Percentiles rank a stretch among this genome's conserved stretches.
These are phyloP conservation scores for Maudiozyma pseudohumilis DNA, from an alignment of 805 yeast species.

Conservation along the genomic window DNA sequence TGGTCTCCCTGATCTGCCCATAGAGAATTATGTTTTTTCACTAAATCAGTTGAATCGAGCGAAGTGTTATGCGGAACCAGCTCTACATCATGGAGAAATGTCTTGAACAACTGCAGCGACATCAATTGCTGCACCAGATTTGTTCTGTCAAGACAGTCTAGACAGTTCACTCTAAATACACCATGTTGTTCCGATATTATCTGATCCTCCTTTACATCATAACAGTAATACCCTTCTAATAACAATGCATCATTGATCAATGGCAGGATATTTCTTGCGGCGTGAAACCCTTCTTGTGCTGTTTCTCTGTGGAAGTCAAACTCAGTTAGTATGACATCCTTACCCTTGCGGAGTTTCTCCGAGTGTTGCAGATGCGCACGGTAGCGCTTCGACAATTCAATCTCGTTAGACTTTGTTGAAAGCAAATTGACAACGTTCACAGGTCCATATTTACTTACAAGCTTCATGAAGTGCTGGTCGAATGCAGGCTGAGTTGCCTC, in stretches of 20 bases:
- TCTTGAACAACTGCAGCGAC: slow-evolving; percentile 56
- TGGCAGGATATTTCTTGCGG: slow-evolving; percentile 63
- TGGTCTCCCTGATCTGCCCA: slow-evolving; percentile 99
- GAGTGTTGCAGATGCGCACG: slow-evolving; percentile 44
- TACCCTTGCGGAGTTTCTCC: slow-evolving; percentile 19
- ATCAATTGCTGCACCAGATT: slow-evolving; percentile 80
- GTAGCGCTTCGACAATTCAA: slow-evolving; percentile 58
- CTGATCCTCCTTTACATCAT: slow-evolving; percentile 46
- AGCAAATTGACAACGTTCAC: slow-evolving; percentile 79
- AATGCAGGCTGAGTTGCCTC: slow-evolving; percentile 92
- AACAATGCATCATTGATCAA: slow-evolving; percentile 53
- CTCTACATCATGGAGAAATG: slow-evolving; percentile 36
- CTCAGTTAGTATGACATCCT: slow-evolving; percentile 50
- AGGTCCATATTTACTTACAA: slow-evolving; percentile 70
- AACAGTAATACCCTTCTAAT: slow-evolving; percentile 74
- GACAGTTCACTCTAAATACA: slow-evolving; percentile 82
- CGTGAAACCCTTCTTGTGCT: slow-evolving; percentile 74
- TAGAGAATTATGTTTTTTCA: slow-evolving; percentile 62
- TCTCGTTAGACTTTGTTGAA: slow-evolving; percentile 69
- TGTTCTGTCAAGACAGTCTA: slow-evolving; percentile 91
- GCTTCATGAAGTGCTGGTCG: slow-evolving; percentile 62
- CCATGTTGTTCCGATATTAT: slow-evolving; percentile 74
- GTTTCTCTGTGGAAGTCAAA: slow-evolving; percentile 95
- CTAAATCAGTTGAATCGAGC: slow-evolving; percentile 44
- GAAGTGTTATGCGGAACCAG: slow-evolving; percentile 16